Conservation (phyloP, 2,329 filamentous ascomycete genomes). For the Bipolaris victoriae region DNA sequence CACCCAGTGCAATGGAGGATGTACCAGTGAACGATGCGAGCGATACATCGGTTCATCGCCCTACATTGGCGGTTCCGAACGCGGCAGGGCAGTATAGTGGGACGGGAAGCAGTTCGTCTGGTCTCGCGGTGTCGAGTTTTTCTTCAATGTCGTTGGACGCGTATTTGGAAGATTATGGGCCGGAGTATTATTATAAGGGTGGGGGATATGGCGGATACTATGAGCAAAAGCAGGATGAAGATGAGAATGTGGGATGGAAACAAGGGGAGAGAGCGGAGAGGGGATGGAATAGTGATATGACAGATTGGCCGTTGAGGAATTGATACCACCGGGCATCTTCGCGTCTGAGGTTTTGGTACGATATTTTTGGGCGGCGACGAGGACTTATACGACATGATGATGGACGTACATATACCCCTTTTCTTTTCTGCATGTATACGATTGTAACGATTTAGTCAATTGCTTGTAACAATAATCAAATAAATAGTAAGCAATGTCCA, state of each 20-base stretch:
- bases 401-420: not conserved
- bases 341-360: conserved; percentile 17
- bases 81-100: conserved; percentile 24
- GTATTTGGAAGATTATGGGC: conserved; percentile 44
- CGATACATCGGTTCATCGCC: not conserved
- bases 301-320: conserved; percentile 43
- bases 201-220: not conserved
- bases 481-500: not conserved
- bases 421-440: too few relatives aligned
- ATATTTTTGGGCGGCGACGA: not conserved
- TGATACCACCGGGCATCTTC: not conserved
- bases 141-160: conserved; percentile 20
- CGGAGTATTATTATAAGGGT: conserved; percentile 30
- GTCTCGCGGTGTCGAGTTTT: conserved; percentile 22
- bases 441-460: too few relatives aligned
- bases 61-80: not conserved
- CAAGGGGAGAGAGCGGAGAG: conserved; percentile 26
- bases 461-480: not conserved
- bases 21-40: not conserved
- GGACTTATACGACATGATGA: conserved; percentile 10
- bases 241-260: conserved; percentile 9
- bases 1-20: not conserved
- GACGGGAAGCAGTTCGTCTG: conserved; percentile 31
- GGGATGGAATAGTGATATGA: conserved; percentile 31
- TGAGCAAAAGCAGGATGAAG: not conserved